phyloP scores from a whole-genome alignment of 495 filamentous ascomycete species.

The Cenococcum geophilum region DNA sequence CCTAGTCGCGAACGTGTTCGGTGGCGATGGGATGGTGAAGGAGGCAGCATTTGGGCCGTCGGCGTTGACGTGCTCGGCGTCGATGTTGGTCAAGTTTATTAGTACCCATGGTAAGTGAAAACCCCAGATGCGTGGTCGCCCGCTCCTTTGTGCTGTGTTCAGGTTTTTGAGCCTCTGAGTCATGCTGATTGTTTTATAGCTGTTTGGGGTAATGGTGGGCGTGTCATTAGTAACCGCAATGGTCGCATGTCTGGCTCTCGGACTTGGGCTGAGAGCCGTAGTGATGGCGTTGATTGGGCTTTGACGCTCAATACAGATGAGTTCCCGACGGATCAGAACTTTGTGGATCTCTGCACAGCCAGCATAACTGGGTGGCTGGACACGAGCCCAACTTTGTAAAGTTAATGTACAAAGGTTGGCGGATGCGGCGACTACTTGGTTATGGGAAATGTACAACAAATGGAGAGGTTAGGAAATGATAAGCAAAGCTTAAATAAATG shows the following conservation, averaged over 20 bases:
- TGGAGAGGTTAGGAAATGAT: no score
- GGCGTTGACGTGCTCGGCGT: slow-evolving; percentile 9
- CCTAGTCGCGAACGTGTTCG: slow-evolving; percentile 18
- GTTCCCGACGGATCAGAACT: neutral
- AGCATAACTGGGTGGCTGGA: neutral
- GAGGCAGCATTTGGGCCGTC: slow-evolving; percentile 11
- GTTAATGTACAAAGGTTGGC: no score
- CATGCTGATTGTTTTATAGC: no score
- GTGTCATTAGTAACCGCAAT: neutral
- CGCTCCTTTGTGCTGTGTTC: no score
- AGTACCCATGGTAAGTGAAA: slow-evolving; percentile 20
- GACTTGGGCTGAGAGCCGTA: neutral
- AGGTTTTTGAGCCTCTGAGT: no score
- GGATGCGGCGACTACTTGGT: no score
- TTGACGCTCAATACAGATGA: neutral
- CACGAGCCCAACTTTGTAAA: neutral
- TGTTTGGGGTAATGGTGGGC: neutral
- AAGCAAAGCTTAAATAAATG: no score
- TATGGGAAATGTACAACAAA: no score
- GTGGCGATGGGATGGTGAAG: slow-evolving; percentile 21
- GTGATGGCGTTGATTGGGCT: neutral
- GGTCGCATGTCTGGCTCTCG: neutral
- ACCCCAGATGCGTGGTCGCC: neutral
- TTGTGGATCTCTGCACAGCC: neutral
- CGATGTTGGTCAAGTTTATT: slow-evolving; percentile 20